Base-by-base conservation (phyloP, 345 rosid species). In the Moricandia moricandioides region DNA sequence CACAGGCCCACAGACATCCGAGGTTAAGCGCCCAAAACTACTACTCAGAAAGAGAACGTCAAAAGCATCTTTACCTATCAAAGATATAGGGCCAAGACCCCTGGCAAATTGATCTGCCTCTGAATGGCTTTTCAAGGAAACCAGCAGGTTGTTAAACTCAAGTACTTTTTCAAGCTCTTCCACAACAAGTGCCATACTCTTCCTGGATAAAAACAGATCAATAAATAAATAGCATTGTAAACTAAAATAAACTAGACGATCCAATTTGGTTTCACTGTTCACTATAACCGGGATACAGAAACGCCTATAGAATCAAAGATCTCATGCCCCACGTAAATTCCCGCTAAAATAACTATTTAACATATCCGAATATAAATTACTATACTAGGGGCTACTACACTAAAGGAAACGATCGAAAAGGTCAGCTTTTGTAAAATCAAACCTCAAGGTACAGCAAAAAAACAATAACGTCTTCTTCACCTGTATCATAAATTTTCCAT, bases 1-100 rank as follows among this genome's bases (percentile, higher is more conserved):
- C 80, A 83, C 26, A 69, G 5, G 79, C 54, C 67, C 80, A 83
- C 26, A 69, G 6, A 80, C 54, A 62, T n/a, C 60, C 45, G 71
- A 70, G 45, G 79, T 56, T 60, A 21, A 45, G 61, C 63, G 14
- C 43, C 63, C 45, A 34, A 55, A 33, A 31, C 21, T 31, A 21
- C 37, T 11, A 43, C 16, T 40, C 66, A 21, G 21, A 55, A 43
- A 55, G 63, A 43, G 33, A 80, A 61, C 51, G 17, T 64, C 27
- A 67, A 31, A 31, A 72, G 75, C 69, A 77, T 70, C n/a, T 73
- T 33, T 67, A 92, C 99, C 99, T 78, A 86, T 34, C 78, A 92
- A 78, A 71, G 97, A 92, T 74, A 96, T 75, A 24, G 93, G 97
- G 71, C 93, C 97, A 76, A 91, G 79, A 52, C 98, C 98, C 33